Percentiles rank a stretch among this genome's conserved stretches.
phyloP scores from a whole-genome alignment of 306 rosid species.

The Castanea sativa region DNA sequence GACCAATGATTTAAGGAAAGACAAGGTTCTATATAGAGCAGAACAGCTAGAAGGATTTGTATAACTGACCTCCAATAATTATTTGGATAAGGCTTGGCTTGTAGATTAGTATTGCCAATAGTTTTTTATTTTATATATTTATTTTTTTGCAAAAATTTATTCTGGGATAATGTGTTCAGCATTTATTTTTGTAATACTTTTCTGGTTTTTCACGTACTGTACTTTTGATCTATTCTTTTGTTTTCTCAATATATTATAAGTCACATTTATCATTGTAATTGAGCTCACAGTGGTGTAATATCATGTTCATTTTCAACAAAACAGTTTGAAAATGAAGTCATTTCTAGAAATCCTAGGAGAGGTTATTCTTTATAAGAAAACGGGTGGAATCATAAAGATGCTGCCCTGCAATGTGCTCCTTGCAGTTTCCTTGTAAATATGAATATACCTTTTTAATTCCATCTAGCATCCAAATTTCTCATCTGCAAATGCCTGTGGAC shows the following conservation, averaged over 20 bases:
- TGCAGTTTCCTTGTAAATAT: background rate
- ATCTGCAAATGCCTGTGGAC: background rate
- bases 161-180: background rate
- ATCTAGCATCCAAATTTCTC: background rate
- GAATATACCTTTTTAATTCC: background rate
- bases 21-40: background rate
- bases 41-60: background rate
- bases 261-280: background rate
- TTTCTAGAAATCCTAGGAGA: background rate
- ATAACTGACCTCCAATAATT: background rate
- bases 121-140: background rate
- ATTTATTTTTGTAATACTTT: background rate
- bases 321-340: background rate
- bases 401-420: background rate
- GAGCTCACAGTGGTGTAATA: background rate
- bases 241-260: background rate
- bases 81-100: background rate
- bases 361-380: background rate
- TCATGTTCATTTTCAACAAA: background rate
- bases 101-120: background rate
- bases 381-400: background rate
- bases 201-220: background rate
- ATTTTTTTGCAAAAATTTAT: background rate
- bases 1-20: background rate
- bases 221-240: background rate